These are phyloP conservation scores for Lolium perenne DNA, from an alignment of 176 grass and related monocot species.

Conservation along the genomic window DNA sequence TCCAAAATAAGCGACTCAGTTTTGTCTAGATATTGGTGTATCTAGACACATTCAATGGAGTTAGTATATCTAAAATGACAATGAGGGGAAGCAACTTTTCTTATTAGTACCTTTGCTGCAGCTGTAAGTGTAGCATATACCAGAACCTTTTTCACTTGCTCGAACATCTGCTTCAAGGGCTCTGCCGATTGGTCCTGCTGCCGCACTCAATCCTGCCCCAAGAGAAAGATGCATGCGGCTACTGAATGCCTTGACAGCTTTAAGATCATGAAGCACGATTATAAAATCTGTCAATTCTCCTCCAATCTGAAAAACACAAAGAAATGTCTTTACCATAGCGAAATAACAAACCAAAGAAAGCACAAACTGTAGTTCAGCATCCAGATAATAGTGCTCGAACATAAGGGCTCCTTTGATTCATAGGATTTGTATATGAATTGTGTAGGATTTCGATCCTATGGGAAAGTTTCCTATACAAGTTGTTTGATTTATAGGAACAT, in stretches of 20 bases:
- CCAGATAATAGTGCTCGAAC: neutral
- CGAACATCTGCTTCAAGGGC: conserved; percentile 91
- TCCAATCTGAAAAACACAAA: conserved; percentile 66
- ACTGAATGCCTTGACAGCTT: conserved; percentile 83
- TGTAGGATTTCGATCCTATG: too few relatives aligned
- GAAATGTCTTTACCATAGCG: conserved; percentile 9
- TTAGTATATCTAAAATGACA: neutral
- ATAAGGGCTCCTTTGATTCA: too few relatives aligned
- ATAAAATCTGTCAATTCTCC: conserved; percentile 93
- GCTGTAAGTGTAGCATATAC: conserved; percentile 95
- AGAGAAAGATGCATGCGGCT: conserved; percentile 87
- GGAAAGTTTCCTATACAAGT: too few relatives aligned
- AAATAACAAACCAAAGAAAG: conserved; percentile 31
- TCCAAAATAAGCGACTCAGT: too few relatives aligned
- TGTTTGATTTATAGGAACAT: too few relatives aligned
- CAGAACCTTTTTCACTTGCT: conserved; percentile 80
- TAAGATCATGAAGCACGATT: conserved; percentile 77
- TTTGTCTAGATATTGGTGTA: too few relatives aligned
- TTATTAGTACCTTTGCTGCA: conserved; percentile 86
- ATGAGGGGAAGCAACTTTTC: neutral
- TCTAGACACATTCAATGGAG: too few relatives aligned
- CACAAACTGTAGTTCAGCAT: neutral
- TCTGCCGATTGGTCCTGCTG: conserved; percentile 87
- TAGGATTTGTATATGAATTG: too few relatives aligned
- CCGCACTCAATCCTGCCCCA: conserved; percentile 84